phyloP scores from a whole-genome alignment of 2,329 filamentous ascomycete species.

The Cadophora luteo-olivacea region DNA sequence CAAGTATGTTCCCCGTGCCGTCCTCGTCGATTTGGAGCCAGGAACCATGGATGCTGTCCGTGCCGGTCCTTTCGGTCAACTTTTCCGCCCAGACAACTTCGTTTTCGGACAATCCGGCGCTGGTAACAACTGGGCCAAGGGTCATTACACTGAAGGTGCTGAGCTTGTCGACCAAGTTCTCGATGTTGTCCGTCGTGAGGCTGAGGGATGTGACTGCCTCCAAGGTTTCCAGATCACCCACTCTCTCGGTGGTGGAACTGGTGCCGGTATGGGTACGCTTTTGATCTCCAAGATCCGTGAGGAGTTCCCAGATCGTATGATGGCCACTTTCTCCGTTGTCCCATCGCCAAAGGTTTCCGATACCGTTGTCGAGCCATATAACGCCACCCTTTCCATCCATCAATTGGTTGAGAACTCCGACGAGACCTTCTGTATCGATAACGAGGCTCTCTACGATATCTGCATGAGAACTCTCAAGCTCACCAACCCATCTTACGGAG shows the following conservation, averaged over 20 bases:
- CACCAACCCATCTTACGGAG: constrained; percentile 96
- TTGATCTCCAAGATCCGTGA: constrained; percentile 99
- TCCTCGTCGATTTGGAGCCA: constrained; percentile 98
- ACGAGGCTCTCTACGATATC: constrained; percentile 99
- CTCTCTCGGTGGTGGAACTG: constrained; percentile 99
- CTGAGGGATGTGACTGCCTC: constrained; percentile 98
- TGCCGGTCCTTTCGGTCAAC: constrained; percentile 96
- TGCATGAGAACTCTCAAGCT: constrained; percentile 99
- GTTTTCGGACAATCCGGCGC: constrained; percentile 99
- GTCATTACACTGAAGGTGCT: constrained; percentile 99
- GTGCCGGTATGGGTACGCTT: constrained; percentile 99
- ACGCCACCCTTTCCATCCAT: constrained; percentile 98
- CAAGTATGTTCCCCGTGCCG: constrained; percentile 99
- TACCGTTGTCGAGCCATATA: constrained; percentile 99
- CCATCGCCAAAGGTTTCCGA: constrained; percentile 99
- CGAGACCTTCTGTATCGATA: constrained; percentile 99
- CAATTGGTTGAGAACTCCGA: constrained; percentile 99
- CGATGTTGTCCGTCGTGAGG: constrained; percentile 97
- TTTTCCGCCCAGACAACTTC: constrained; percentile 99
- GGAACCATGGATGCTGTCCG: constrained; percentile 99
- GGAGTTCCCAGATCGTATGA: constrained; percentile 99
- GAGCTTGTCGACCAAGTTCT: constrained; percentile 98
- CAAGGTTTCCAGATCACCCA: constrained; percentile 99
- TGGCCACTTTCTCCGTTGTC: constrained; percentile 99
- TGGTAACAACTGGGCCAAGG: constrained; percentile 99